Conservation (phyloP, 192 early-diverging fungal species). For the Rhizoclosmatium globosum region DNA sequence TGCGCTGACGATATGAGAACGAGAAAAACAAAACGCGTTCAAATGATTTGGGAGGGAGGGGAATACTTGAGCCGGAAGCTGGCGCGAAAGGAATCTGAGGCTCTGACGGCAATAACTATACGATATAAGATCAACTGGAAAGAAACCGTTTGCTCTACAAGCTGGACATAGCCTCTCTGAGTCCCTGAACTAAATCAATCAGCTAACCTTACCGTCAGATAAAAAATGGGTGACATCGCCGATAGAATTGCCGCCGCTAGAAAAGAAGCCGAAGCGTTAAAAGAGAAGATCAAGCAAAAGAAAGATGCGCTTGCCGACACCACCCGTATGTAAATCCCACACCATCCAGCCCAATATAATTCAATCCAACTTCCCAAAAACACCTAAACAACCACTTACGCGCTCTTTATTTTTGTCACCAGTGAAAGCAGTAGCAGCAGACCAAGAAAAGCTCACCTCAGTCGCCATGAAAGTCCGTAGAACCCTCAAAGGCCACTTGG, state of each 20-base stretch:
- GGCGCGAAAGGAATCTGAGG: too few species aligned
- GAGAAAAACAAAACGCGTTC: too few species aligned
- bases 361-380: background rate
- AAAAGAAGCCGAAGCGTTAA: slow-evolving; percentile 94
- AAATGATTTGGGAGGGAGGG: too few species aligned
- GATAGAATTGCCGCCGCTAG: slow-evolving; percentile 90
- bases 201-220: too few species aligned
- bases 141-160: too few species aligned
- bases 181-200: too few species aligned
- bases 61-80: too few species aligned
- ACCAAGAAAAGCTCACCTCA: slow-evolving; percentile 86
- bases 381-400: background rate
- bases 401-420: slow-evolving; percentile 2
- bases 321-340: slow-evolving; percentile 70
- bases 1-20: too few species aligned
- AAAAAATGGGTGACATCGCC: slow-evolving; percentile 79
- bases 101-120: too few species aligned
- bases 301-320: slow-evolving; percentile 95
- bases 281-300: slow-evolving; percentile 95
- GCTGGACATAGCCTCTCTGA: too few species aligned
- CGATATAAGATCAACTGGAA: too few species aligned
- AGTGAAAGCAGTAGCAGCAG: slow-evolving; percentile 89
- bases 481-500: slow-evolving; percentile 97
- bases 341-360: background rate
- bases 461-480: slow-evolving; percentile 95